Evolutionary conservation across 2,329 filamentous ascomycete genomes (phyloP).

Genomic region (Cladorrhinum sp.): DNA sequence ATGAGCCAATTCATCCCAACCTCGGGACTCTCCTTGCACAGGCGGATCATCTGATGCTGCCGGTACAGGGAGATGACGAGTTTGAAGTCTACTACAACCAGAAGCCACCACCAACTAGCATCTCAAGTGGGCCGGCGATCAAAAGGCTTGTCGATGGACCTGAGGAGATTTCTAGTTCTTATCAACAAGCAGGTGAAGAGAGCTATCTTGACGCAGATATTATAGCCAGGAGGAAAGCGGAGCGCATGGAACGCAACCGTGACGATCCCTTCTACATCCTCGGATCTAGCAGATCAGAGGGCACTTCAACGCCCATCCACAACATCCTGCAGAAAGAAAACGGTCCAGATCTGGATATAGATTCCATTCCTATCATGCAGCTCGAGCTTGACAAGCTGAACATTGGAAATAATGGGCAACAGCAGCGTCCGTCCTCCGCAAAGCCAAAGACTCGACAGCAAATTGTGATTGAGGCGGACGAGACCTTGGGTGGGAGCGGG

Average conservation of each 20-base stretch:
- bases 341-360: slow-evolving; percentile 79
- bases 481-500: slow-evolving; percentile 61
- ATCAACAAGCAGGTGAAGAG: slow-evolving; percentile 59
- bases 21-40: slow-evolving; percentile 64
- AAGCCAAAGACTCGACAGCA: slow-evolving; percentile 50
- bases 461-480: slow-evolving; percentile 69
- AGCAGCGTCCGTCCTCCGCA: slow-evolving; percentile 29
- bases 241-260: slow-evolving; percentile 76
- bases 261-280: slow-evolving; percentile 95
- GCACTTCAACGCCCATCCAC: slow-evolving; percentile 73
- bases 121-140: slow-evolving; percentile 54
- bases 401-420: slow-evolving; percentile 22
- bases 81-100: slow-evolving; percentile 67
- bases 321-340: slow-evolving; percentile 71
- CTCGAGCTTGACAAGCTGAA: slow-evolving; percentile 67
- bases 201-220: slow-evolving; percentile 71
- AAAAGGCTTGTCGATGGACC: slow-evolving; percentile 46
- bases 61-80: slow-evolving; percentile 57
- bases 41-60: slow-evolving; percentile 48
- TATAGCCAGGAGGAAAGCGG: slow-evolving; percentile 68
- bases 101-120: slow-evolving; percentile 48
- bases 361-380: slow-evolving; percentile 94
- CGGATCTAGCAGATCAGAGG: slow-evolving; percentile 32
- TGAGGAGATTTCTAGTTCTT: slow-evolving; percentile 50
- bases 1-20: slow-evolving; percentile 76